phyloP scores from a whole-genome alignment of 208 protist species.

The Trypanosoma theileri region DNA sequence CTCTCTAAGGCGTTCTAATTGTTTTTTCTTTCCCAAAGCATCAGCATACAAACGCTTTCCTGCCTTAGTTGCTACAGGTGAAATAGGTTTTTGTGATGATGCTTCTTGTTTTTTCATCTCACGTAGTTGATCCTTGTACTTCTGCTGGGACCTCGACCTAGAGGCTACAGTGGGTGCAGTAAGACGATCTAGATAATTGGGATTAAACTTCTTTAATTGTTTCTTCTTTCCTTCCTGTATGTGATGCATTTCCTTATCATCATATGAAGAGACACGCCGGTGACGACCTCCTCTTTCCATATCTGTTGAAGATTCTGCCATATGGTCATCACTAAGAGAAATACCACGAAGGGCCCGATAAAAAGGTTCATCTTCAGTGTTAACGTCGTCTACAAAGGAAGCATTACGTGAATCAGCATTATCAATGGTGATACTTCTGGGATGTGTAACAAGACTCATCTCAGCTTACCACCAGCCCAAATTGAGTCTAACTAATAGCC shows the following conservation, averaged over 20 bases:
- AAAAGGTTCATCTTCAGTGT: constrained; percentile 30
- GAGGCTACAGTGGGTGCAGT: constrained; percentile 33
- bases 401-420: constrained; percentile 3
- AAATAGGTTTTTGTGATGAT: constrained; percentile 10
- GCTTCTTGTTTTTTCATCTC: constrained; percentile 33
- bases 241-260: background rate
- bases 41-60: constrained; percentile 61
- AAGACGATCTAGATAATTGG: constrained; percentile 40
- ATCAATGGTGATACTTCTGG: constrained; percentile 35
- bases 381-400: constrained; percentile 5
- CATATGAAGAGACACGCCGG: background rate
- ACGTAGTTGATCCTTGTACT: constrained; percentile 49
- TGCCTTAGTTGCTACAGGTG: constrained; percentile 40
- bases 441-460: constrained; percentile 63
- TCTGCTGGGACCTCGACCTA: constrained; percentile 43
- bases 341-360: constrained; percentile 25
- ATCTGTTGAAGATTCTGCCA: background rate
- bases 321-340: background rate
- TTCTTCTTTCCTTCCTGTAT: background rate
- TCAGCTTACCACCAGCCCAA: background rate
- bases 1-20: constrained; percentile 22
- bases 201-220: constrained; percentile 17
- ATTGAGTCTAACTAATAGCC: background rate
- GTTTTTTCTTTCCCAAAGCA: constrained; percentile 19
- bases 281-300: background rate